A percentile compares a stretch with the other conserved stretches of the same genome.
Evolutionary conservation across 176 grass and related monocot species (phyloP).

Genomic region (Ensete glaucum): DNA sequence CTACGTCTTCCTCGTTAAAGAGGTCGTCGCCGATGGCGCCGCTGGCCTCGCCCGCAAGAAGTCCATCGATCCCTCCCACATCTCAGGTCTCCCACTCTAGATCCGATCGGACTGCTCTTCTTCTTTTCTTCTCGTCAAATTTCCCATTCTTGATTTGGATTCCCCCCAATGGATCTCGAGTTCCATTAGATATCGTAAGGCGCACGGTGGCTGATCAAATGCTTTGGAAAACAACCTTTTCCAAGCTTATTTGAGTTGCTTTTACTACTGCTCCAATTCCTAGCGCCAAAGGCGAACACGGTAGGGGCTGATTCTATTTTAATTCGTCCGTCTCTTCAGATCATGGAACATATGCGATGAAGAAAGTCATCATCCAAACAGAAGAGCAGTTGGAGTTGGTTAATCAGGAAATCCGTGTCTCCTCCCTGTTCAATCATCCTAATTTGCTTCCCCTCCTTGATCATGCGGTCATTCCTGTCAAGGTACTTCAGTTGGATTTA

Average conservation of each 20-base stretch:
- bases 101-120: neutral
- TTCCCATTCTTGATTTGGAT: neutral
- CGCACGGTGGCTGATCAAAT: no score
- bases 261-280: no score
- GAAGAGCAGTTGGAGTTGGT: constrained; percentile 68
- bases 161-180: neutral
- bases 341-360: constrained; percentile 78
- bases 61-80: constrained; percentile 60
- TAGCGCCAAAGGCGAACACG: neutral
- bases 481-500: constrained; percentile 29
- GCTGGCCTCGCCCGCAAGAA: constrained; percentile 52
- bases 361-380: constrained; percentile 77
- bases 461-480: constrained; percentile 68
- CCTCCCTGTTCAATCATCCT: constrained; percentile 77
- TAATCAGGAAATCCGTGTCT: constrained; percentile 65
- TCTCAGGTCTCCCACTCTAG: constrained; percentile 42
- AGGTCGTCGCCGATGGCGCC: constrained; percentile 34
- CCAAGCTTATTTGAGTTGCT: no score
- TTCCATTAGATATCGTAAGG: constrained; percentile 5
- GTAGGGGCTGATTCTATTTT: constrained; percentile 12
- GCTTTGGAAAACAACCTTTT: no score
- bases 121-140: neutral
- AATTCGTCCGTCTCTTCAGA: constrained; percentile 35
- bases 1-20: constrained; percentile 76
- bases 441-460: constrained; percentile 93